Conservation (phyloP, 2,329 filamentous ascomycete genomes). For the Diaporthe batatas region DNA sequence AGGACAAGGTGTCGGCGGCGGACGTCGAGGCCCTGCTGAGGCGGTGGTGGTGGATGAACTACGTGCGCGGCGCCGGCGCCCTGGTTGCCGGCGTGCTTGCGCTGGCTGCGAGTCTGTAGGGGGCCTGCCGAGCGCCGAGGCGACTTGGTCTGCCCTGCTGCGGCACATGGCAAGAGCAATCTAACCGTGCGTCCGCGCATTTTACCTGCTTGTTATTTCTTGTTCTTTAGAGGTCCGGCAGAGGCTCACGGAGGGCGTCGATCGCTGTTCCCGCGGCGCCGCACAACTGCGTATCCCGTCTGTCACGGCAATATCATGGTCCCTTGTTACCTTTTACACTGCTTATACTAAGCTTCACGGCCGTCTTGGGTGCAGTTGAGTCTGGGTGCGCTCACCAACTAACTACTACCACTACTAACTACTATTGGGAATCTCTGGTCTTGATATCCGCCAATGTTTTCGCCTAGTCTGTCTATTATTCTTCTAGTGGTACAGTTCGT, state of each 20-base stretch:
- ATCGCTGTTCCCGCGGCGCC: not conserved
- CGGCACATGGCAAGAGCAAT: not conserved
- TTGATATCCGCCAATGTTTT: not conserved
- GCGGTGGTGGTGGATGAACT: conserved; percentile 37
- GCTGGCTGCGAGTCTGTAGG: conserved; percentile 31
- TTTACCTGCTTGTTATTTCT: not conserved
- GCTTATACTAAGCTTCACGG: too few species aligned
- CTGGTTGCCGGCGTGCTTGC: conserved; percentile 29
- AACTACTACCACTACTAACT: too few species aligned
- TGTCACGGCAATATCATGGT: not conserved
- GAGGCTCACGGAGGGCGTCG: not conserved
- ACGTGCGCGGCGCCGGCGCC: conserved; percentile 27
- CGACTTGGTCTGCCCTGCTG: not conserved
- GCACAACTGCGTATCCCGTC: not conserved
- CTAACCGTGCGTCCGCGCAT: not conserved
- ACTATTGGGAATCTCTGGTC: not conserved
- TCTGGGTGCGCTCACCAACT: not conserved
- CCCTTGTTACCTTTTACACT: not conserved
- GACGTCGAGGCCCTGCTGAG: conserved; percentile 28
- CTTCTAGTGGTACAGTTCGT: conserved; percentile 27
- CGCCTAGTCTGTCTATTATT: conserved; percentile 27
- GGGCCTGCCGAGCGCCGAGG: not conserved
- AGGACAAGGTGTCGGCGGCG: conserved; percentile 11
- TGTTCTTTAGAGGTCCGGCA: not conserved
- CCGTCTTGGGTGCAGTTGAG: too few species aligned